Conservation (phyloP, 805 yeast genomes). For the Metschnikowia santaceciliae region DNA sequence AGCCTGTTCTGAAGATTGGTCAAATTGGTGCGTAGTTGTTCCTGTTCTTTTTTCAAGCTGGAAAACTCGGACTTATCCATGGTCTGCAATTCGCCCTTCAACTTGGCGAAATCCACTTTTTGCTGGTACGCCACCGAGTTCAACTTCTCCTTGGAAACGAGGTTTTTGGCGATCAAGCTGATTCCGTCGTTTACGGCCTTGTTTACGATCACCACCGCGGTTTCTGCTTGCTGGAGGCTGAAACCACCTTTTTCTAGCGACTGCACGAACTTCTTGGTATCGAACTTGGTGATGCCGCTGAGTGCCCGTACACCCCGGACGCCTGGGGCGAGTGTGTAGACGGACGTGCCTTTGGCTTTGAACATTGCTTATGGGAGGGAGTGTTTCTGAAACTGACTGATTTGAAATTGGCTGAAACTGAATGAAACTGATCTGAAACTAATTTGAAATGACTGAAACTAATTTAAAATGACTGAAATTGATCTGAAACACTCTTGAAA, state of each 20-base stretch:
- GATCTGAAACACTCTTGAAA: no score
- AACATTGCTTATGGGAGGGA: neutral
- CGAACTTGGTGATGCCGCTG: slow-evolving; percentile 49
- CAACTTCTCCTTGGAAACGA: slow-evolving; percentile 82
- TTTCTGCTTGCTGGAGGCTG: slow-evolving; percentile 69
- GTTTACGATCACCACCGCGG: slow-evolving; percentile 69
- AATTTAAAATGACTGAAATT: no score
- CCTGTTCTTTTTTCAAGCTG: slow-evolving; percentile 80
- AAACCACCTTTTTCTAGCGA: slow-evolving; percentile 67
- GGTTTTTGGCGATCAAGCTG: slow-evolving; percentile 63
- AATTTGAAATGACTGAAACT: no score
- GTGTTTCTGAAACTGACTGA: no score
- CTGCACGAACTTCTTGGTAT: slow-evolving; percentile 71
- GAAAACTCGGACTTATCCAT: slow-evolving; percentile 85
- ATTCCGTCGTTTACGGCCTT: slow-evolving; percentile 79
- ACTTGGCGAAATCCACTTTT: slow-evolving; percentile 92
- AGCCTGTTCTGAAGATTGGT: slow-evolving; percentile 82
- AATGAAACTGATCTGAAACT: no score
- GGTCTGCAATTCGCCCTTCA: slow-evolving; percentile 86
- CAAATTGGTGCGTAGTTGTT: slow-evolving; percentile 73
- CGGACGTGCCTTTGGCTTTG: neutral
- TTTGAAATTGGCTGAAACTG: no score
- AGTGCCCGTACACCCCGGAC: slow-evolving; percentile 9
- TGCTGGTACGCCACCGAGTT: slow-evolving; percentile 89
- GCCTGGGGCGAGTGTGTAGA: neutral